A percentile compares a stretch with the other conserved stretches of the same genome.
Evolutionary conservation across 441 rosid genomes (phyloP).

Genomic region (Codiaeum variegatum): DNA sequence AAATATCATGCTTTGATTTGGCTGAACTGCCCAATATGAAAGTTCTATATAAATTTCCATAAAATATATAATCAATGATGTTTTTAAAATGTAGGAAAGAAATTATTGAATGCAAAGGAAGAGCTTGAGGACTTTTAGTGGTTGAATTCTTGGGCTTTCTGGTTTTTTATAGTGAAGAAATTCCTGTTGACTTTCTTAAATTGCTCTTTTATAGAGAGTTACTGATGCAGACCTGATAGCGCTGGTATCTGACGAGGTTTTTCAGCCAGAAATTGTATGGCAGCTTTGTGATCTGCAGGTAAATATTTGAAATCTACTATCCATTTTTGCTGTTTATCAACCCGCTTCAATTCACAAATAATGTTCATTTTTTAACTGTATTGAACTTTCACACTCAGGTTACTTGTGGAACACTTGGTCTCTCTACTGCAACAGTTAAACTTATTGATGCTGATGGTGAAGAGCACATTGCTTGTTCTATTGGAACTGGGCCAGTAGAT

Average conservation of each 20-base stretch:
- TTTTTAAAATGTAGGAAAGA: background rate
- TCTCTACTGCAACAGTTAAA: constrained; percentile 88
- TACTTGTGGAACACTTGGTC: constrained; percentile 88
- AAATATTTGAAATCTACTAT: constrained; percentile 13
- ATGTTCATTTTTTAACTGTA: constrained; percentile 23
- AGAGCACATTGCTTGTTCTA: constrained; percentile 67
- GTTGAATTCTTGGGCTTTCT: background rate
- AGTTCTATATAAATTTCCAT: background rate
- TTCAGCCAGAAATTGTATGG: constrained; percentile 88
- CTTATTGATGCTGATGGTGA: constrained; percentile 59
- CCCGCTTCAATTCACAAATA: background rate
- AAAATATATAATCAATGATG: background rate
- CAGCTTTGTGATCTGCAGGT: constrained; percentile 84
- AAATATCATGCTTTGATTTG: background rate
- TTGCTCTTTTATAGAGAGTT: constrained; percentile 54
- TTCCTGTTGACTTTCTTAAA: constrained; percentile 22
- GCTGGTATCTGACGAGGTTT: constrained; percentile 89
- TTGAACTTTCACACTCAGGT: constrained; percentile 54
- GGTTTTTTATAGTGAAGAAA: constrained; percentile 8
- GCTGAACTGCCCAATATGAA: background rate
- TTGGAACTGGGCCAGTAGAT: constrained; percentile 91
- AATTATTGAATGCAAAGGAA: background rate
- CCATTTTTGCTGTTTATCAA: background rate
- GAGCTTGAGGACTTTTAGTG: background rate
- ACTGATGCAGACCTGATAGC: constrained; percentile 88